Percentiles rank a stretch among this genome's conserved stretches.
These are phyloP conservation scores for Phaeotremella fagi DNA, from an alignment of 768 basidiomycete species.

Conservation along the genomic window DNA sequence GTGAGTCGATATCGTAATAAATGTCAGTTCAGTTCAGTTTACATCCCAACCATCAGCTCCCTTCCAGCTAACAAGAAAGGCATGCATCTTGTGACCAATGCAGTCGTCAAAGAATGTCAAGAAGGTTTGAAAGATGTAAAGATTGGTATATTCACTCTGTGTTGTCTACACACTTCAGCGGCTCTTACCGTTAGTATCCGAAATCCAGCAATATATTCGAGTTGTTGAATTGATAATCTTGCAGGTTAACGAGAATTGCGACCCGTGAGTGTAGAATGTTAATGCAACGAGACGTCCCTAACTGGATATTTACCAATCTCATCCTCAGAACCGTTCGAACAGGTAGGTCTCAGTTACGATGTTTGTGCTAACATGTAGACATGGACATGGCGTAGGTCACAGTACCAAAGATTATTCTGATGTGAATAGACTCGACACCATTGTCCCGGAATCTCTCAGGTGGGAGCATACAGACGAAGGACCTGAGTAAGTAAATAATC, in stretches of 20 bases:
- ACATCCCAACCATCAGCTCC: slow-evolving; percentile 19
- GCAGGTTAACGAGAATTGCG: slow-evolving; percentile 79
- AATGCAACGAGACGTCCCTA: no score
- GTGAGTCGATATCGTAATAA: slow-evolving; percentile 29
- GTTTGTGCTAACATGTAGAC: slow-evolving; percentile 53
- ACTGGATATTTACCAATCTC: background rate
- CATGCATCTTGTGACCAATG: slow-evolving; percentile 78
- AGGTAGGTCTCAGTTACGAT: background rate
- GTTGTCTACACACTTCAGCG: slow-evolving; percentile 58
- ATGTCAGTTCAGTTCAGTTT: background rate
- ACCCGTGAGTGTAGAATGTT: slow-evolving; percentile 55
- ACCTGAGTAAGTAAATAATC: slow-evolving; percentile 62
- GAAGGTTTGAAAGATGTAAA: slow-evolving; percentile 65
- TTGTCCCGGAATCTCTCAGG: slow-evolving; percentile 75
- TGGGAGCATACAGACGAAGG: slow-evolving; percentile 91
- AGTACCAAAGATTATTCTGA: background rate
- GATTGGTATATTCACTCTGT: slow-evolving; percentile 83
- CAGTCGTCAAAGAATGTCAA: slow-evolving; percentile 63
- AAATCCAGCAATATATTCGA: slow-evolving; percentile 55
- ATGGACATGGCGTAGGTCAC: slow-evolving; percentile 72
- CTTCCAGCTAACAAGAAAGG: slow-evolving; percentile 45
- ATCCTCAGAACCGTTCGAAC: slow-evolving; percentile 5
- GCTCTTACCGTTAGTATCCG: slow-evolving; percentile 59
- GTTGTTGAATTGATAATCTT: background rate
- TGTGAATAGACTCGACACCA: slow-evolving; percentile 60